A percentile compares a stretch with the other conserved stretches of the same genome.
Evolutionary conservation across 2,329 filamentous ascomycete species (phyloP).

Genomic region (Talaromyces sp.): DNA sequence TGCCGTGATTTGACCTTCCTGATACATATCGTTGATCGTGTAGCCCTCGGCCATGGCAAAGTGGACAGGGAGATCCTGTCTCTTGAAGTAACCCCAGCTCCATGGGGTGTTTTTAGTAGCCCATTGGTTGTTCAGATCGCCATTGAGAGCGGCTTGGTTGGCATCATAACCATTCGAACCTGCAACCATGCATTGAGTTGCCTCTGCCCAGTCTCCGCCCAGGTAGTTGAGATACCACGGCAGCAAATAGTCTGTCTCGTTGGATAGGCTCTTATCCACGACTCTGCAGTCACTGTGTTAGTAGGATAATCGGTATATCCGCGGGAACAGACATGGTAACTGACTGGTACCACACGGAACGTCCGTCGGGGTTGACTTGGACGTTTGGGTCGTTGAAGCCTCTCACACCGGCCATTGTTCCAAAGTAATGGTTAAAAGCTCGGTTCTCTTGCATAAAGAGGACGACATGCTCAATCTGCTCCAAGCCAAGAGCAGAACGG

Average conservation of each 20-base stretch:
- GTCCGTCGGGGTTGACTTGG: conserved; percentile 44
- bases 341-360: conserved; percentile 46
- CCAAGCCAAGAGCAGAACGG: no score
- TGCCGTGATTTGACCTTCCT: conserved; percentile 46
- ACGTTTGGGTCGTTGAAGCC: conserved; percentile 55
- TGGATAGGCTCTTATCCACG: conserved; percentile 36
- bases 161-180: conserved; percentile 50
- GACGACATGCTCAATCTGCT: conserved; percentile 53
- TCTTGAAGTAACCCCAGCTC: conserved; percentile 49
- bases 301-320: background rate
- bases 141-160: conserved; percentile 51
- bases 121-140: conserved; percentile 51
- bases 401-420: conserved; percentile 52
- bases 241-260: conserved; percentile 39
- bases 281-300: conserved; percentile 23
- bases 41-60: conserved; percentile 52
- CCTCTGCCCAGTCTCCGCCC: conserved; percentile 45
- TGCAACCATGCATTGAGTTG: conserved; percentile 52
- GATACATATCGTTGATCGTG: conserved; percentile 55
- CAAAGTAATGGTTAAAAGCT: conserved; percentile 46
- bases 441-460: conserved; percentile 54
- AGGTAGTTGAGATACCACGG: conserved; percentile 55
- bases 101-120: conserved; percentile 50
- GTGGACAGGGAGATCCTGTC: conserved; percentile 51
- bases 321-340: background rate